Evolutionary conservation across 441 rosid genomes (phyloP).

Genomic region (Gossypium gossypioides): DNA sequence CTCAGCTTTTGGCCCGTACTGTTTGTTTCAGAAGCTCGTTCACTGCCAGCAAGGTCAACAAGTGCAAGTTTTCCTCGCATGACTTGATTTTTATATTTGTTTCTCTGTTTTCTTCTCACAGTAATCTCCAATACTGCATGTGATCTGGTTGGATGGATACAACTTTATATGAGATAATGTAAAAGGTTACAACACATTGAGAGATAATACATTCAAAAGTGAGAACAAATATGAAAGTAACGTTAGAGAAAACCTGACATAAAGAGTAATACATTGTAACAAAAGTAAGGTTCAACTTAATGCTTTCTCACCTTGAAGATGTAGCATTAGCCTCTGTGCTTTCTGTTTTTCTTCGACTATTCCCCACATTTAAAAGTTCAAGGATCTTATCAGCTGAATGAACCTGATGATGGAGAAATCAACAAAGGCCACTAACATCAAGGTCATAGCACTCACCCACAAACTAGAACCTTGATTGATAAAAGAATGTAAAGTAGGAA

Average conservation of each 20-base stretch:
- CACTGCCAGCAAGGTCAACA: slow-evolving; percentile 98
- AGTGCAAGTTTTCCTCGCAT: slow-evolving; percentile 86
- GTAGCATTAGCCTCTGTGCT: slow-evolving; percentile 84
- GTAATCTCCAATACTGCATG: slow-evolving; percentile 85
- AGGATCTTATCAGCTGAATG: slow-evolving; percentile 80
- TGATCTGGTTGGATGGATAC: slow-evolving; percentile 42
- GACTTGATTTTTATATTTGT: slow-evolving; percentile 58
- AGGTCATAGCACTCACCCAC: background rate
- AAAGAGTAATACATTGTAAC: slow-evolving; percentile 7
- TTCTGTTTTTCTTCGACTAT: slow-evolving; percentile 78
- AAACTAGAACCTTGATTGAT: slow-evolving; percentile 4
- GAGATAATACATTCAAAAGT: background rate
- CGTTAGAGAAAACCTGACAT: background rate
- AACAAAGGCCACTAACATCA: slow-evolving; percentile 12
- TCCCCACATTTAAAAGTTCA: slow-evolving; percentile 80
- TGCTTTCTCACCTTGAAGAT: slow-evolving; percentile 58
- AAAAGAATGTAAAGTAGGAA: slow-evolving; percentile 1
- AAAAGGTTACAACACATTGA: background rate
- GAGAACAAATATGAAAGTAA: background rate
- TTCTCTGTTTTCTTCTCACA: slow-evolving; percentile 71
- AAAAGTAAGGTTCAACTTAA: background rate
- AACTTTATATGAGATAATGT: slow-evolving; percentile 9
- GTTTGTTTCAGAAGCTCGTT: slow-evolving; percentile 88
- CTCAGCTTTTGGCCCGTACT: slow-evolving; percentile 83
- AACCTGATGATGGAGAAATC: slow-evolving; percentile 38